Percentiles rank a stretch among this genome's conserved stretches.
These are phyloP conservation scores for Earliella scabrosa DNA, from an alignment of 1,284 basidiomycete genomes.

Conservation along the genomic window DNA sequence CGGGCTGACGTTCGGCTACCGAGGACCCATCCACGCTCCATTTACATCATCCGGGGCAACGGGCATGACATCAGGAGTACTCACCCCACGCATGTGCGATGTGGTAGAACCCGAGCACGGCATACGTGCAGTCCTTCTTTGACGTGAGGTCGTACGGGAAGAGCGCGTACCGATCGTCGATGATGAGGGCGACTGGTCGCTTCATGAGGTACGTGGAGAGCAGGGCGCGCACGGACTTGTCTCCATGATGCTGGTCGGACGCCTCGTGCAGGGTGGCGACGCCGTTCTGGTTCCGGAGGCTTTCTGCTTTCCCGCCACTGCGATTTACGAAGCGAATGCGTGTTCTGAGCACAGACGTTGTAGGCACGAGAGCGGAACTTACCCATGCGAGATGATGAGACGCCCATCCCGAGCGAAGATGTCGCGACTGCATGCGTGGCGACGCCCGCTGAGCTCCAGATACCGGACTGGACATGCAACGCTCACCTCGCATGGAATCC, in stretches of 20 bases:
- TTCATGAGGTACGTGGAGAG: slow-evolving; percentile 53
- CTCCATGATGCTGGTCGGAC: slow-evolving; percentile 64
- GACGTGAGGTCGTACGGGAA: slow-evolving; percentile 71
- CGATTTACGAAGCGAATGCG: slow-evolving; percentile 1
- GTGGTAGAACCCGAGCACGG: slow-evolving; percentile 74
- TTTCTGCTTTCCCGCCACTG: slow-evolving; percentile 73
- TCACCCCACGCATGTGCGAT: slow-evolving; percentile 76
- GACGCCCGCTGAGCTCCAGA: background rate
- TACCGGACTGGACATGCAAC: background rate
- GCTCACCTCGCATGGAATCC: slow-evolving; percentile 66
- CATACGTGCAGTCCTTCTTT: slow-evolving; percentile 56
- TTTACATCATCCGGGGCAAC: background rate
- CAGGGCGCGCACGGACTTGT: slow-evolving; percentile 71
- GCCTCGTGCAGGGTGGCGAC: slow-evolving; percentile 44
- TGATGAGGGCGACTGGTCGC: slow-evolving; percentile 66
- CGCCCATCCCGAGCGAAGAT: slow-evolving; percentile 62
- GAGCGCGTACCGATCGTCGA: slow-evolving; percentile 69
- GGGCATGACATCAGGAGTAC: slow-evolving; percentile 28
- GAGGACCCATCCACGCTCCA: background rate
- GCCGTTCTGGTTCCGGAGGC: slow-evolving; percentile 46
- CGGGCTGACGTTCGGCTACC: slow-evolving; percentile 65
- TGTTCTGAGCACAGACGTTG: background rate
- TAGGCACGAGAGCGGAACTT: slow-evolving; percentile 22
- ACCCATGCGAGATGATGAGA: slow-evolving; percentile 83
- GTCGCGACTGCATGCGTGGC: slow-evolving; percentile 62